Evolutionary conservation across 164 flowering plant species (phyloP).

Genomic region (Dillenia suffruticosa): DNA sequence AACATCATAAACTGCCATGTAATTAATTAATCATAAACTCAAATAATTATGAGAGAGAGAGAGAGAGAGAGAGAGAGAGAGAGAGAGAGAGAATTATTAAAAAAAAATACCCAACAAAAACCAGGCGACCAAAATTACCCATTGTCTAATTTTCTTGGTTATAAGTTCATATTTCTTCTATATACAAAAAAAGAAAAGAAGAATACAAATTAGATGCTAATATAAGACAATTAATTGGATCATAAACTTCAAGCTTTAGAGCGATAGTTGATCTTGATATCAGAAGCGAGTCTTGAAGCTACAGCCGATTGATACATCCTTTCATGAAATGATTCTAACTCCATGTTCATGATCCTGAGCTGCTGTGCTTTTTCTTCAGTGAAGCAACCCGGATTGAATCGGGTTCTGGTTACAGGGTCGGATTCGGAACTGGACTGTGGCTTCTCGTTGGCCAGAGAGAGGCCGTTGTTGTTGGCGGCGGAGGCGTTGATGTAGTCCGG

Average conservation of each 20-base stretch:
- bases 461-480: neutral
- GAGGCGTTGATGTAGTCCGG: conserved; percentile 60
- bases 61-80: too few relatives aligned
- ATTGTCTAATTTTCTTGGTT: too few relatives aligned
- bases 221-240: too few relatives aligned
- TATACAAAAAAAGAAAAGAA: too few relatives aligned
- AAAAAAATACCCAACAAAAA: too few relatives aligned
- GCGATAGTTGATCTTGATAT: conserved; percentile 38
- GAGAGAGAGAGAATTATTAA: too few relatives aligned
- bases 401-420: conserved; percentile 11
- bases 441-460: neutral
- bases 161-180: too few relatives aligned
- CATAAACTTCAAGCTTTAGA: neutral
- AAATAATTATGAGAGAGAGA: too few relatives aligned
- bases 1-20: too few relatives aligned
- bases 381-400: conserved; percentile 51
- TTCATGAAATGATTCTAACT: conserved; percentile 58
- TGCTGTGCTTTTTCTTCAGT: conserved; percentile 80
- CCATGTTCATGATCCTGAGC: conserved; percentile 58
- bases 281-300: conserved; percentile 85
- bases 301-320: conserved; percentile 87
- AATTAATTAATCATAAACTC: too few relatives aligned
- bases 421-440: neutral
- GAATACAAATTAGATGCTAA: too few relatives aligned
- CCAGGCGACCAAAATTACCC: too few relatives aligned